Conservation (phyloP, 139 green algal genomes). For the Micromonas pusilla region DNA sequence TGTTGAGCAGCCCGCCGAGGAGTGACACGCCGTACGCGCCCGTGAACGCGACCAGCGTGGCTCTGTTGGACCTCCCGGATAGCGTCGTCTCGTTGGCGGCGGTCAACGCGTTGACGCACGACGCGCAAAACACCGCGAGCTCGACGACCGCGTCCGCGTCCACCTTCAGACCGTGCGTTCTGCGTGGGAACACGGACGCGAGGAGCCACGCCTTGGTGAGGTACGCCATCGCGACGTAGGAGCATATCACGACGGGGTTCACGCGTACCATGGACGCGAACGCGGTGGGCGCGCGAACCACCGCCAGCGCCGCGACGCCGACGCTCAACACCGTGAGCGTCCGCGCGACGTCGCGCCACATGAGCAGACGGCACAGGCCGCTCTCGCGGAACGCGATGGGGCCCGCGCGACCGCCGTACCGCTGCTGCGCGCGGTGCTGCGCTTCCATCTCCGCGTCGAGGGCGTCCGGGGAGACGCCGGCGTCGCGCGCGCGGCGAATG, state of each 20-base stretch:
- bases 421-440: not conserved
- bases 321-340: not conserved
- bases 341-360: not conserved
- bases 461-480: too few species aligned
- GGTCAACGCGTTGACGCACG: conserved; percentile 8
- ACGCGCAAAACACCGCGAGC: not conserved
- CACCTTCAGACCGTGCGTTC: not conserved
- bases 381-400: not conserved
- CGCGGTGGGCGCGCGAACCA: not conserved
- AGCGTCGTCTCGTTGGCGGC: not conserved
- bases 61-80: not conserved
- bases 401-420: too few species aligned
- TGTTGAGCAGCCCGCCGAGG: not conserved
- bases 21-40: not conserved
- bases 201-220: not conserved
- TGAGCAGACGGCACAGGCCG: not conserved
- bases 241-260: not conserved
- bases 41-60: not conserved
- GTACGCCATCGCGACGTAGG: not conserved
- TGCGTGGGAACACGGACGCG: not conserved
- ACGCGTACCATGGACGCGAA: not conserved
- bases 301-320: not conserved
- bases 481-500: not conserved
- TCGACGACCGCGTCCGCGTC: not conserved
- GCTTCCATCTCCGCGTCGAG: not conserved